A percentile compares a stretch with the other conserved stretches of the same genome.
Conservation (phyloP, 495 filamentous ascomycete species). For the Hypoxylon lienhwacheense region DNA sequence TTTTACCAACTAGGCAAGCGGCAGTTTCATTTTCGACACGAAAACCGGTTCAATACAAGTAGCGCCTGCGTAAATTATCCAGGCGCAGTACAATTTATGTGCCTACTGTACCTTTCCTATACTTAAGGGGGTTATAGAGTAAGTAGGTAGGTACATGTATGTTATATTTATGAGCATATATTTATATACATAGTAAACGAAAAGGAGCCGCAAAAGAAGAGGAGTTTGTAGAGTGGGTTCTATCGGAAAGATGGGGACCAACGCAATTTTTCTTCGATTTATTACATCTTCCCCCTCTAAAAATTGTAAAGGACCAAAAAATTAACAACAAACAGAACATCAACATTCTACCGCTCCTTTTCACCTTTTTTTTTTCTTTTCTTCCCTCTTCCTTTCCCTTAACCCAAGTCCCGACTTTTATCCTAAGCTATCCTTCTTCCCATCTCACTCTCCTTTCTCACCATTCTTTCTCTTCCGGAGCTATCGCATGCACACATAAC, state of each 20-base stretch:
- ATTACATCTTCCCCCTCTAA: conserved; percentile 17
- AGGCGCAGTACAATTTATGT: conserved; percentile 18
- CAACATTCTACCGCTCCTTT: no score
- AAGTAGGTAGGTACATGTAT: no score
- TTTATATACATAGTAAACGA: no score
- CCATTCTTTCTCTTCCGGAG: conserved; percentile 4
- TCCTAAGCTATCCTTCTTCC: conserved; percentile 3
- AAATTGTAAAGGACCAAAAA: conserved; percentile 19
- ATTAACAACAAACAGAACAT: conserved; percentile 22
- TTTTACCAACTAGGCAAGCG: not conserved
- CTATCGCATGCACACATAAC: no score
- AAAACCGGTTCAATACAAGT: conserved; percentile 4
- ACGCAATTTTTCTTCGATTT: conserved; percentile 22
- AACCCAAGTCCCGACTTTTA: not conserved
- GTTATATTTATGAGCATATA: no score
- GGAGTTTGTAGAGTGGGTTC: conserved; percentile 25
- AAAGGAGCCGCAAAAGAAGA: conserved; percentile 10
- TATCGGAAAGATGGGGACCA: conserved; percentile 33
- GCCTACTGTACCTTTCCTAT: no score
- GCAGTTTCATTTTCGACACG: conserved; percentile 27
- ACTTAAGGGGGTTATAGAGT: no score
- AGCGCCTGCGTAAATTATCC: not conserved
- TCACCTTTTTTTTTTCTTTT: not conserved
- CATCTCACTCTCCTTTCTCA: conserved; percentile 2
- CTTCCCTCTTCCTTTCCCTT: not conserved